These are phyloP conservation scores for Hanseniaspora nectarophila DNA, from an alignment of 805 yeast genomes.

Conservation along the genomic window DNA sequence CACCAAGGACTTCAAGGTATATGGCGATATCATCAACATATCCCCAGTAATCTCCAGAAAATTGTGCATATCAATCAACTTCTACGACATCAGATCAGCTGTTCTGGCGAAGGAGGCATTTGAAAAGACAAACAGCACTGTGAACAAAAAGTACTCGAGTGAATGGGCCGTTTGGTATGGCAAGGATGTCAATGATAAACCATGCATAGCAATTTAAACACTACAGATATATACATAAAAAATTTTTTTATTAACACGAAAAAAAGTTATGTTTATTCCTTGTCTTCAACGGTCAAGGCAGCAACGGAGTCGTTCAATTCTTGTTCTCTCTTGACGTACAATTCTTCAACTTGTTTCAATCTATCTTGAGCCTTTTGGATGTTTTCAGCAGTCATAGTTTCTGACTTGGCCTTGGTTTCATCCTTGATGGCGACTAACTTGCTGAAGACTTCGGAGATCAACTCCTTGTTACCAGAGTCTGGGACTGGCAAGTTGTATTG, in stretches of 20 bases:
- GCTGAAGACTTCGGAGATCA: constrained; percentile 51
- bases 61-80: constrained; percentile 50
- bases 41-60: constrained; percentile 57
- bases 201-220: constrained; percentile 27
- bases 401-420: constrained; percentile 60
- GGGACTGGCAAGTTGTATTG: constrained; percentile 73
- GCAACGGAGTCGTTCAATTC: constrained; percentile 21
- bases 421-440: constrained; percentile 61
- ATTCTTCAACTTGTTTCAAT: constrained; percentile 54
- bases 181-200: constrained; percentile 51
- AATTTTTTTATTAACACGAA: neutral
- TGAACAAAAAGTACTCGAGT: constrained; percentile 36
- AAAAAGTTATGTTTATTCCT: too few species aligned
- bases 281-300: constrained; percentile 11
- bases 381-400: constrained; percentile 65
- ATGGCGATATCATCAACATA: constrained; percentile 51
- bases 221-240: neutral
- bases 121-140: constrained; percentile 26
- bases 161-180: constrained; percentile 60
- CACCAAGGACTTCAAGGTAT: constrained; percentile 38
- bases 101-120: constrained; percentile 44
- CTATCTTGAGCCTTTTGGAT: constrained; percentile 66
- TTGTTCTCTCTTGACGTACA: constrained; percentile 37
- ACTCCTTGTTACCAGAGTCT: constrained; percentile 46
- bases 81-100: constrained; percentile 47